phyloP scores from a whole-genome alignment of 176 grass and related monocot genomes.

The Eragrostis nindensis region DNA sequence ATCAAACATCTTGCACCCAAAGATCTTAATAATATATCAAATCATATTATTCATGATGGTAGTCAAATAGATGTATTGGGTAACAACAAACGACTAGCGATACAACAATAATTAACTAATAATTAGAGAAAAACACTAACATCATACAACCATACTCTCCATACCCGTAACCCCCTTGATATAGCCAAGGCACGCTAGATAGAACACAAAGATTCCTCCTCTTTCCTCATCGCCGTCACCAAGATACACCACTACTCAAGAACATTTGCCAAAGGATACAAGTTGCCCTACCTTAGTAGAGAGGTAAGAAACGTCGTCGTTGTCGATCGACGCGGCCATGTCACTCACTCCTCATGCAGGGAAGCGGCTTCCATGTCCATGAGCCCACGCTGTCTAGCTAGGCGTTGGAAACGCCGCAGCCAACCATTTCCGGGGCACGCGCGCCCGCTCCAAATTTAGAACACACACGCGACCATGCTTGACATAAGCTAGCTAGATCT shows the following conservation, averaged over 20 bases:
- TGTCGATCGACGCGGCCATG: slow-evolving; percentile 5
- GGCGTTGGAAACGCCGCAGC: not conserved
- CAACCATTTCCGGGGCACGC: slow-evolving; percentile 34
- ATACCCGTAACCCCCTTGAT: not conserved
- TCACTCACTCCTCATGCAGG: slow-evolving; percentile 25
- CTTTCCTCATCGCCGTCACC: not conserved
- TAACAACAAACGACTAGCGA: not conserved
- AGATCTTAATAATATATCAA: not conserved
- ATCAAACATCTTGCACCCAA: not conserved
- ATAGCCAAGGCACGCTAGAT: not conserved
- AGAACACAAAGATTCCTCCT: slow-evolving; percentile 10
- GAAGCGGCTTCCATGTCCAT: slow-evolving; percentile 22
- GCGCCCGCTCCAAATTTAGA: slow-evolving; percentile 31
- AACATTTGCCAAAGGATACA: slow-evolving; percentile 84
- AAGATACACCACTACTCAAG: too few relatives aligned
- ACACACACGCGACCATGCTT: slow-evolving; percentile 18
- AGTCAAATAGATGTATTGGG: not conserved
- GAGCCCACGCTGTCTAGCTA: slow-evolving; percentile 3
- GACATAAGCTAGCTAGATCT: slow-evolving; percentile 60
- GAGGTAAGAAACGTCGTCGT: slow-evolving; percentile 26
- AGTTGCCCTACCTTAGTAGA: slow-evolving; percentile 78
- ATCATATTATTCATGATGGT: slow-evolving; percentile 1
- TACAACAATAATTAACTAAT: not conserved
- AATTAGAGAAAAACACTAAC: not conserved
- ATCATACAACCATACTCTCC: not conserved